Conservation (phyloP, 2,329 filamentous ascomycete species). For the Grosmannia serpens region DNA sequence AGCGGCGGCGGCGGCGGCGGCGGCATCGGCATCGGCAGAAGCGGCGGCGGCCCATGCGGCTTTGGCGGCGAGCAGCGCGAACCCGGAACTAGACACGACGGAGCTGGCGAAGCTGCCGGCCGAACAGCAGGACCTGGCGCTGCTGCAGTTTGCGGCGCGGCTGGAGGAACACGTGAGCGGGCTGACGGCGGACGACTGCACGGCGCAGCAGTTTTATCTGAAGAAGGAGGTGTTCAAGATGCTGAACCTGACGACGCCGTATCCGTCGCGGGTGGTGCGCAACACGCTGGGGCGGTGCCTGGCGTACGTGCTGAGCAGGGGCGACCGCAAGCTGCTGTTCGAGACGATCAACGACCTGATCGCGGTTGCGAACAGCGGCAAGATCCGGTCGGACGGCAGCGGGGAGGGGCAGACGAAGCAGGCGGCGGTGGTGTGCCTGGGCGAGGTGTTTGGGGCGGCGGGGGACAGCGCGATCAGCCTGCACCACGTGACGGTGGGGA, state of each 20-base stretch:
- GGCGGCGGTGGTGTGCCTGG: slow-evolving; percentile 76
- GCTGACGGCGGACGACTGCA: slow-evolving; percentile 68
- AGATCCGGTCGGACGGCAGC: slow-evolving; percentile 56
- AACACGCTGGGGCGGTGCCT: slow-evolving; percentile 82
- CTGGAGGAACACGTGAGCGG: slow-evolving; percentile 68
- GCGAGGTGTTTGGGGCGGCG: slow-evolving; percentile 80
- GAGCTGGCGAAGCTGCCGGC: slow-evolving; percentile 83
- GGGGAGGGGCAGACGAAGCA: slow-evolving; percentile 52
- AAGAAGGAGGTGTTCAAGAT: slow-evolving; percentile 94
- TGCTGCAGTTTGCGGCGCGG: slow-evolving; percentile 77
- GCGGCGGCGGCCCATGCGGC: slow-evolving; percentile 11
- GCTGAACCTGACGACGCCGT: slow-evolving; percentile 67
- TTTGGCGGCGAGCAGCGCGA: slow-evolving; percentile 30
- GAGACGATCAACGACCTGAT: slow-evolving; percentile 89
- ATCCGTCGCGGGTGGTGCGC: slow-evolving; percentile 77
- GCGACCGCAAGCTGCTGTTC: slow-evolving; percentile 83
- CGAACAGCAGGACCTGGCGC: slow-evolving; percentile 91
- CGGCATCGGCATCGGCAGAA: neutral
- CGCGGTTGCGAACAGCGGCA: slow-evolving; percentile 48
- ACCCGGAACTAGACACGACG: slow-evolving; percentile 74
- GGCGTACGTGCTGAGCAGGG: slow-evolving; percentile 68
- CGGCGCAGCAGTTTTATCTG: slow-evolving; percentile 78
- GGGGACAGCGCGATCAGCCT: slow-evolving; percentile 86
- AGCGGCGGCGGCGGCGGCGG: neutral
- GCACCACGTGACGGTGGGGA: slow-evolving; percentile 61